Conservation (phyloP, 108 stramenopile species). For the Tribonema minus region DNA sequence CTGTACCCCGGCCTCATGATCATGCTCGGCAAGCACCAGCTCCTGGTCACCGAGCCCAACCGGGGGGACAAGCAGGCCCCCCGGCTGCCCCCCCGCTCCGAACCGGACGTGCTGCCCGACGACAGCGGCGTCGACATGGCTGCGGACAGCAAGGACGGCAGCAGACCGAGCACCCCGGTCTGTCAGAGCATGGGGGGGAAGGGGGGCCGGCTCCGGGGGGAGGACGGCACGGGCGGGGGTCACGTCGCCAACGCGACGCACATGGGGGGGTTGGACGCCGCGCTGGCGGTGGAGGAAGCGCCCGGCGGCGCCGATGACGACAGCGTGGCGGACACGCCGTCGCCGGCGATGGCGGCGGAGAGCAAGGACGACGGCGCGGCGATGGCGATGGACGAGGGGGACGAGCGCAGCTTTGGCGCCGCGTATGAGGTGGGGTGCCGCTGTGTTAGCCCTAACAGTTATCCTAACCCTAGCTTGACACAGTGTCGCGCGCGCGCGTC, state of each 20-base stretch:
- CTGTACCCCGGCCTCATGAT: constrained; percentile 50
- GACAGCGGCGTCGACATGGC: background rate
- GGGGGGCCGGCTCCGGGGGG: constrained; percentile 3
- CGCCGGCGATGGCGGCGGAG: constrained; percentile 1
- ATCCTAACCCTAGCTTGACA: too few species aligned
- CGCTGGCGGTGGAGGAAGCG: background rate
- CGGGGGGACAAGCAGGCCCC: too few species aligned
- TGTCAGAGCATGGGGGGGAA: background rate
- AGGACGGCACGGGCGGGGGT: background rate
- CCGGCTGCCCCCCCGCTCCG: too few species aligned
- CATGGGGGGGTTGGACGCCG: constrained; percentile 6
- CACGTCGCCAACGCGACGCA: background rate
- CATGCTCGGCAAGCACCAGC: constrained; percentile 60
- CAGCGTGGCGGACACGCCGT: constrained; percentile 18
- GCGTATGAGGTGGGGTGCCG: too few species aligned
- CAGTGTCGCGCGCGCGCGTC: too few species aligned
- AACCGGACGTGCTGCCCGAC: background rate
- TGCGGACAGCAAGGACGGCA: background rate
- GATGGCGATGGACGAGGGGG: too few species aligned
- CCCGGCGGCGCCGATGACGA: constrained; percentile 25
- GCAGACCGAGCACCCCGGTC: background rate
- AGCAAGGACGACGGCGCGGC: too few species aligned
- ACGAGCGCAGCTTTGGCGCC: too few species aligned
- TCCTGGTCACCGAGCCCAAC: too few species aligned
- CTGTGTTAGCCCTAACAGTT: too few species aligned